Evolutionary conservation across 192 early-diverging fungal species (phyloP).

Genomic region (Obelidium mucronatum): DNA sequence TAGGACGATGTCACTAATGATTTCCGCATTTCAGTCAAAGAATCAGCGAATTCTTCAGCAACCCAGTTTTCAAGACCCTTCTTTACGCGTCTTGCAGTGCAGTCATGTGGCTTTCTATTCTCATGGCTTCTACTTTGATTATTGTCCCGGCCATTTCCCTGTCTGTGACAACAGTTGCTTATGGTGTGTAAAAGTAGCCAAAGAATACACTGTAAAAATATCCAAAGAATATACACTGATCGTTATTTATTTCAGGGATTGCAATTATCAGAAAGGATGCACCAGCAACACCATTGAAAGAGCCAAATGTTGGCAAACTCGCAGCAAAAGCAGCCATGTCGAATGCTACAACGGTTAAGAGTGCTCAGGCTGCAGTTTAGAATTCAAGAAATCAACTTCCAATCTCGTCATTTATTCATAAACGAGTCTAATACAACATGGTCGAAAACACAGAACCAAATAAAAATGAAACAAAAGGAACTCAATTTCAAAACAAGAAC

Average conservation of each 20-base stretch:
- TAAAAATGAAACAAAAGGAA: neutral
- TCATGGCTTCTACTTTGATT: conserved; percentile 21
- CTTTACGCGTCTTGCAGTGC: conserved; percentile 15
- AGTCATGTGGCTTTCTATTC: conserved; percentile 28
- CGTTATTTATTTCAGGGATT: neutral
- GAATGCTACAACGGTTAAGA: neutral
- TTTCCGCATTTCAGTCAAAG: neutral
- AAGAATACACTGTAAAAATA: too few species aligned
- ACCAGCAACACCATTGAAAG: conserved; percentile 3
- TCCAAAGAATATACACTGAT: too few species aligned
- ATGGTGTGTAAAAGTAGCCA: neutral
- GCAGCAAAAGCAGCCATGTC: conserved; percentile 18
- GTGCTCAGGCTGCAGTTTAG: conserved; percentile 16
- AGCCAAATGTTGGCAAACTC: conserved; percentile 22
- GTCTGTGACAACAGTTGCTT: conserved; percentile 16
- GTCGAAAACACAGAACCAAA: neutral
- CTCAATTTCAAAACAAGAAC: neutral
- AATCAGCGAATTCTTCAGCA: conserved; percentile 19
- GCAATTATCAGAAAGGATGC: conserved; percentile 26
- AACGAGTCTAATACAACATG: neutral
- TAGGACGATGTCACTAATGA: neutral
- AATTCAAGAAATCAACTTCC: neutral
- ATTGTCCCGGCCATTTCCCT: conserved; percentile 16
- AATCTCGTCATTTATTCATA: neutral
- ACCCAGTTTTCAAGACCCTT: conserved; percentile 19